Evolutionary conservation across 352 stramenopile species (phyloP).

Genomic region (Globisporangium radiosum): DNA sequence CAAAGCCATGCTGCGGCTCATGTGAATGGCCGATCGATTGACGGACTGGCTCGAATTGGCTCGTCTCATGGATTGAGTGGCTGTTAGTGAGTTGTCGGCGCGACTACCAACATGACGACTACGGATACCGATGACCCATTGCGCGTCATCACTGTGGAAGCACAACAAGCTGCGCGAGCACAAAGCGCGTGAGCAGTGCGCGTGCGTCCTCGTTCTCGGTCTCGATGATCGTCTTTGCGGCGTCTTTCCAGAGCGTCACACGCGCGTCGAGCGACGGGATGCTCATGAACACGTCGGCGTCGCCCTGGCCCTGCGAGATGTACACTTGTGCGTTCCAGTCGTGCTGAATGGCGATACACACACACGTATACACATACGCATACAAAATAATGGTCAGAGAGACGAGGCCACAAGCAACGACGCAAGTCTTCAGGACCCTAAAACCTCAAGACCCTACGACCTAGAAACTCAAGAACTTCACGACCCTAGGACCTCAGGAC

Average conservation of each 20-base stretch:
- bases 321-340: constrained; percentile 65
- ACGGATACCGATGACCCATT: not conserved
- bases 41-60: not conserved
- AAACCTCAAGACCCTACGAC: too few relatives aligned
- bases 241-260: constrained; percentile 73
- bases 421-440: too few relatives aligned
- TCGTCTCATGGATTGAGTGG: not conserved
- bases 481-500: too few relatives aligned
- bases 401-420: not conserved
- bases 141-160: constrained; percentile 5
- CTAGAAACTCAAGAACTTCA: too few relatives aligned
- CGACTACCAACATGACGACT: not conserved
- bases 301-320: constrained; percentile 70
- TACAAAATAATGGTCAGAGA: not conserved
- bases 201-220: constrained; percentile 68
- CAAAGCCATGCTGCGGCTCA: constrained; percentile 50
- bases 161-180: constrained; percentile 33
- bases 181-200: constrained; percentile 47
- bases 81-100: not conserved
- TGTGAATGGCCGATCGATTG: constrained; percentile 18
- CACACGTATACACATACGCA: not conserved
- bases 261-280: constrained; percentile 70
- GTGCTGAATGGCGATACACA: constrained; percentile 27
- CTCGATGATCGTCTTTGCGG: constrained; percentile 71
- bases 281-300: constrained; percentile 76